Conservation (phyloP, 1,139 yeast species). For the Saccharomyces hybrid region DNA sequence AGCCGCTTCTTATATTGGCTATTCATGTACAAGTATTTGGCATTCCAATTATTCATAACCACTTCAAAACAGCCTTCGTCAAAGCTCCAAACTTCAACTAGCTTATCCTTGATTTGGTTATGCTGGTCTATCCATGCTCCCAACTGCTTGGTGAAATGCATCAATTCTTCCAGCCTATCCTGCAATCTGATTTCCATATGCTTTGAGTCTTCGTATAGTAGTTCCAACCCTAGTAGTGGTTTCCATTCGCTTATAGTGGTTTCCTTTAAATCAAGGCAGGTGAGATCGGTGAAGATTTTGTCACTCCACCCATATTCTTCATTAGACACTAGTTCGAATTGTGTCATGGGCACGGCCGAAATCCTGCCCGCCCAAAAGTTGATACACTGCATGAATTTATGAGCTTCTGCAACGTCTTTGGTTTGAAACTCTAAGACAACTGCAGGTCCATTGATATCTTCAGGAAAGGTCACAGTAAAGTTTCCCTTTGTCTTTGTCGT, state of each 20-base stretch:
- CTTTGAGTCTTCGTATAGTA: conserved; percentile 21
- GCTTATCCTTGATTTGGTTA: conserved; percentile 28
- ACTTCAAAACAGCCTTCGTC: conserved; percentile 18
- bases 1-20: conserved; percentile 32
- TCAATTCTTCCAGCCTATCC: conserved; percentile 24
- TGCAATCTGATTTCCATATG: conserved; percentile 19
- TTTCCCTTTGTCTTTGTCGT: conserved; percentile 27
- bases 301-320: conserved; percentile 78
- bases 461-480: conserved; percentile 32
- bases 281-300: conserved; percentile 11
- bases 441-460: conserved; percentile 28
- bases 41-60: conserved; percentile 37
- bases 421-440: conserved; percentile 33
- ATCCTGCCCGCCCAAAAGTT: conserved; percentile 88
- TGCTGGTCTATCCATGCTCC: conserved; percentile 32
- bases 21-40: conserved; percentile 32
- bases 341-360: conserved; percentile 60
- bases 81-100: conserved; percentile 35
- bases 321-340: conserved; percentile 54
- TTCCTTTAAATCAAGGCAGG: conserved; percentile 30
- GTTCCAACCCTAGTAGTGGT: conserved; percentile 26
- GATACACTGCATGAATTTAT: conserved; percentile 66
- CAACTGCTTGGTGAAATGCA: conserved; percentile 30
- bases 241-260: conserved; percentile 25
- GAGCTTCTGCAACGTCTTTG: conserved; percentile 61